These are phyloP conservation scores for Vanrija sp. DNA, from an alignment of 1,284 basidiomycete genomes.

Conservation along the genomic window DNA sequence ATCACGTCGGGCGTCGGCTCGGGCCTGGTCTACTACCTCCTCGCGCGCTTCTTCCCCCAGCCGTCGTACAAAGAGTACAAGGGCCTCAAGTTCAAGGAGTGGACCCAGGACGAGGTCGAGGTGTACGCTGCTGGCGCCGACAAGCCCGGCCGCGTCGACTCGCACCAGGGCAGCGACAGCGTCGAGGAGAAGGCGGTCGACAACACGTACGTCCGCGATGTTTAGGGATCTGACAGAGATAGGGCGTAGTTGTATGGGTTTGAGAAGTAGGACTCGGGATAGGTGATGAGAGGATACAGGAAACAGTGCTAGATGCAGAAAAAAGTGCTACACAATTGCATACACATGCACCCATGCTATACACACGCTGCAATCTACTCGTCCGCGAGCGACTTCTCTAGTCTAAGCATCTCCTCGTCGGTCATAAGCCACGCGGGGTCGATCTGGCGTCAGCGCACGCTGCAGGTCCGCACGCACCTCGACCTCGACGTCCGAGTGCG, in stretches of 20 bases:
- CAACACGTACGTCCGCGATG: too few relatives aligned
- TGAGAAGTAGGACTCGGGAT: too few relatives aligned
- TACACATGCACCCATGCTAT: too few relatives aligned
- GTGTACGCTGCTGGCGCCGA: constrained; percentile 3
- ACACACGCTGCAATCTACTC: too few relatives aligned
- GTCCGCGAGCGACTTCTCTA: constrained; percentile 25
- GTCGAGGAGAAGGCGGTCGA: neutral
- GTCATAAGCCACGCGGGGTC: constrained; percentile 37
- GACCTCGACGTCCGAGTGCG: constrained; percentile 3
- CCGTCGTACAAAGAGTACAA: constrained; percentile 23
- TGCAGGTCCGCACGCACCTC: too few relatives aligned
- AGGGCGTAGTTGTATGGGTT: too few relatives aligned
- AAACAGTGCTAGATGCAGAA: too few relatives aligned
- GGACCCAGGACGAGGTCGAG: constrained; percentile 28
- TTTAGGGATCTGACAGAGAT: too few relatives aligned
- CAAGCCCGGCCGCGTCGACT: too few relatives aligned
- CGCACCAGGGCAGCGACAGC: neutral
- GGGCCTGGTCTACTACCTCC: constrained; percentile 27
- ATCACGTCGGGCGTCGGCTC: constrained; percentile 31
- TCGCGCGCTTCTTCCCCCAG: constrained; percentile 29
- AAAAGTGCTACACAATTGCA: too few relatives aligned
- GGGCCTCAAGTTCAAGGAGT: constrained; percentile 23
- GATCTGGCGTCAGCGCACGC: constrained; percentile 24
- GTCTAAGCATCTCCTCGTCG: constrained; percentile 25
- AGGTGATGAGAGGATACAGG: too few relatives aligned